phyloP scores from a whole-genome alignment of 2,329 filamentous ascomycete genomes.

The Cladosporium austrohemisphaericum region DNA sequence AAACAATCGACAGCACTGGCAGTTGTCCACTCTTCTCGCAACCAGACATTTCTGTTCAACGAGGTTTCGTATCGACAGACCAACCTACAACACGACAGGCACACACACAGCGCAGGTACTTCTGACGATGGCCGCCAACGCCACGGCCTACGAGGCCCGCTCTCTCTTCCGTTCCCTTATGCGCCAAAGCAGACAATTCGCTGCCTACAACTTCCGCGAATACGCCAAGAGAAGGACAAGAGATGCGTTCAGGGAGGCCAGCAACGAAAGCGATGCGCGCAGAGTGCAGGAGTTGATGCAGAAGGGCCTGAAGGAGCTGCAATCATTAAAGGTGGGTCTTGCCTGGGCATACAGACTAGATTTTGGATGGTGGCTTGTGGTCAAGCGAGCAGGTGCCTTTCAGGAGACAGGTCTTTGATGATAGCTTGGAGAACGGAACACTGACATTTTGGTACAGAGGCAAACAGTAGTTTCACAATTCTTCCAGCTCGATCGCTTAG shows the following conservation, averaged over 20 bases:
- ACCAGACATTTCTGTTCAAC: too few species aligned
- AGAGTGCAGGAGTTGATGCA: conserved; percentile 85
- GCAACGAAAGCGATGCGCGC: conserved; percentile 66
- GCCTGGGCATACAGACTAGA: not conserved
- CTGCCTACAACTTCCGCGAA: conserved; percentile 95
- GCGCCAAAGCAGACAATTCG: conserved; percentile 80
- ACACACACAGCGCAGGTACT: not conserved
- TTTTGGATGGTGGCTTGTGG: not conserved
- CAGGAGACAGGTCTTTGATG: not conserved
- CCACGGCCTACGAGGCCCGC: conserved; percentile 26
- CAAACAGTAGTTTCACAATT: conserved; percentile 95
- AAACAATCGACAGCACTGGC: too few species aligned
- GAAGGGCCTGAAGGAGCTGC: conserved; percentile 79
- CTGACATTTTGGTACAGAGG: conserved; percentile 59
- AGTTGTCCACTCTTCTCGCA: too few species aligned
- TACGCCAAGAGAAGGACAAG: conserved; percentile 87
- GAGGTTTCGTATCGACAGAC: too few species aligned
- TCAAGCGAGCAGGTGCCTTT: not conserved
- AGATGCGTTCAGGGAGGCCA: conserved; percentile 84
- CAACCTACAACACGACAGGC: not conserved
- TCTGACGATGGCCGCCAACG: conserved; percentile 2
- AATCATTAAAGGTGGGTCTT: conserved; percentile 77
- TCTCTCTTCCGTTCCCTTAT: conserved; percentile 76
- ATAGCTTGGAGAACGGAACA: conserved; percentile 1
- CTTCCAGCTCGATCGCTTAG: conserved; percentile 84